phyloP scores from a whole-genome alignment of 192 early-diverging fungal species.

The Pecoramyces ruminantium region DNA sequence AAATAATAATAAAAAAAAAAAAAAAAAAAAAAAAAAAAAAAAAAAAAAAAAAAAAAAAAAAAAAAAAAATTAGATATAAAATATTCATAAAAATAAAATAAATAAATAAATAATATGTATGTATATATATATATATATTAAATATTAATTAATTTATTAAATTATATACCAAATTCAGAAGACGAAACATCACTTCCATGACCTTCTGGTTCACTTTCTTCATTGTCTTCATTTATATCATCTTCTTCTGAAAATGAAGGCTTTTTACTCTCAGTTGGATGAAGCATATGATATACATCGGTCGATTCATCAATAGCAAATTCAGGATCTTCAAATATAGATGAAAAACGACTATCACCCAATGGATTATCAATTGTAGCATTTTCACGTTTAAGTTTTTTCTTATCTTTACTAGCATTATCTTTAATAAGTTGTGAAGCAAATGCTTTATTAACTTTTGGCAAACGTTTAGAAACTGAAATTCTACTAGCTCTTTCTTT shows the following conservation, averaged over 20 bases:
- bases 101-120: too few relatives aligned
- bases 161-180: not conserved
- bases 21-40: too few relatives aligned
- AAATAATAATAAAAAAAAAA: too few relatives aligned
- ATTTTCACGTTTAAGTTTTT: constrained; percentile 24
- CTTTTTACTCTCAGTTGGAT: constrained; percentile 15
- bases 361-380: constrained; percentile 31
- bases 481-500: constrained; percentile 78
- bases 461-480: constrained; percentile 66
- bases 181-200: not conserved
- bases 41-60: too few relatives aligned
- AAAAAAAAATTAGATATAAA: too few relatives aligned
- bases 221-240: not conserved
- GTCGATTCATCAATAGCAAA: constrained; percentile 75
- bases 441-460: constrained; percentile 80
- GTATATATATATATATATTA: too few relatives aligned
- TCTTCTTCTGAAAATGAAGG: not conserved
- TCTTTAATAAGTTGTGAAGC: constrained; percentile 49
- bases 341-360: constrained; percentile 70
- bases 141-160: not conserved
- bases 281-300: constrained; percentile 63
- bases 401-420: constrained; percentile 16
- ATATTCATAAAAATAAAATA: too few relatives aligned
- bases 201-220: not conserved
- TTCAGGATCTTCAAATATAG: constrained; percentile 76